Base-by-base conservation (phyloP, 805 yeast species). In the Ogataea pignaliae region DNA sequence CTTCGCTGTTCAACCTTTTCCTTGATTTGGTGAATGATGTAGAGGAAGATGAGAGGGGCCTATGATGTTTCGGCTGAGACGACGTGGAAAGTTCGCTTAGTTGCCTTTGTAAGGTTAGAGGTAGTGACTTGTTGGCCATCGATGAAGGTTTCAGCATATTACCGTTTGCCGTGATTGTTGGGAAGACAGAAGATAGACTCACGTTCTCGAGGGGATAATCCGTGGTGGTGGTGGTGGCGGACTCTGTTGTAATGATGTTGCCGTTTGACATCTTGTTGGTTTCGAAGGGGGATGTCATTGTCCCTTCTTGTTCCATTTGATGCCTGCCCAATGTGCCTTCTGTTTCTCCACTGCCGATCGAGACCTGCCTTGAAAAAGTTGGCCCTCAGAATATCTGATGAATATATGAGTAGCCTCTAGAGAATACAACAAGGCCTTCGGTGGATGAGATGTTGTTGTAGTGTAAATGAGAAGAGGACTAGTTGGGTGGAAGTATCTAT, bases 1-100 rank as follows among this genome's bases (percentile, higher is more conserved):
- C 50, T 12, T 52, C 54, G 12, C 47, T 41, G 37, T 53, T 51
- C 21, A 53, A 36, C 11, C 57, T 36, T 29, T 51, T 53, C 34
- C 55, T 42, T 3, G 57, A 51, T 37, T 39, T 26, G 17, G 29
- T 32, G 32, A 10, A 21, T 9, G n/a, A 10, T 16, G 40, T 16
- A 15, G 16, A 17, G 21, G 41, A 5, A 31, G 37, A 17, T 18
- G 42, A 18, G 18, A n/a, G 10, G 13, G 42, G 21, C 8, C 17
- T 33, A 10, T 21, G n/a, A 14, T 11, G 3, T 26, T 13, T 11
- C 13, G 37, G 29, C 7, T 15, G 13, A 5, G 42, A 34, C 5
- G 33, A 21, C 7, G 26, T 21, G 26, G 26, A 21, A 7, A 21
- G 26, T 21, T 38, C 29, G 16, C 45, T 18, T 10, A 41, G 41